Base-by-base conservation (phyloP, 176 grass and related monocot species). In the Carex kokanica region DNA sequence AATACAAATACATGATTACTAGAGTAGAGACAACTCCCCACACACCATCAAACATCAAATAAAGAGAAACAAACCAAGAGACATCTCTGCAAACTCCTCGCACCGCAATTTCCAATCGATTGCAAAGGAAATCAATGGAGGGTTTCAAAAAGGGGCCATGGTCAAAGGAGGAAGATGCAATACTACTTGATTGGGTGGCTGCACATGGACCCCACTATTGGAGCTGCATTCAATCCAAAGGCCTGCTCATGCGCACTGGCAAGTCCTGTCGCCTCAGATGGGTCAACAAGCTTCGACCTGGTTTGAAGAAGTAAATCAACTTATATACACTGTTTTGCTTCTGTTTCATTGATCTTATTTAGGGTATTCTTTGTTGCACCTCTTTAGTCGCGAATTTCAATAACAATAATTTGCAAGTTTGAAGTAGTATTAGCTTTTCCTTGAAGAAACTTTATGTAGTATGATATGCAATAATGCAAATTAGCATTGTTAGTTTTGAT, bases 261-360 rank as follows among this genome's bases (percentile, higher is more conserved):
- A 88, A 94, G 81, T 87, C 88, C 0, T 92, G 92, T 77, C 86
- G 84, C 23, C 84, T 94, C 43, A 85, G 89, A 8, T 89, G 87
- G 89, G 87, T 88, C 36, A 94, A 94, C 80, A 86, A 90, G 52
- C 89, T 94, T 62, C 87, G 70, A 27, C 90, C 92, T 0, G 51
- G 78, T 79, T 69, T 92, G 38, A 88, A 83, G 88, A 92, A 80
- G 85, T 87, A 84, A 51, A 24, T 78, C 12, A 6, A 56, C 13
- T 55, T 78, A 36, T 36, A 5, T 38, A 38, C 53, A 57, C 51
- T 57, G 15, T 52, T 55, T 29, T 54, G 8, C 8, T 34, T 27
- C 21, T 55, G 2, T 5, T 15, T 27, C 16, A 16, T 78, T 14
- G 6, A 14, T 56, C 7, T 78, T 51, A 8, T 25, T 57, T 78